phyloP scores from a whole-genome alignment of 1,139 yeast genomes.

The Saccharomyces hybrid region DNA sequence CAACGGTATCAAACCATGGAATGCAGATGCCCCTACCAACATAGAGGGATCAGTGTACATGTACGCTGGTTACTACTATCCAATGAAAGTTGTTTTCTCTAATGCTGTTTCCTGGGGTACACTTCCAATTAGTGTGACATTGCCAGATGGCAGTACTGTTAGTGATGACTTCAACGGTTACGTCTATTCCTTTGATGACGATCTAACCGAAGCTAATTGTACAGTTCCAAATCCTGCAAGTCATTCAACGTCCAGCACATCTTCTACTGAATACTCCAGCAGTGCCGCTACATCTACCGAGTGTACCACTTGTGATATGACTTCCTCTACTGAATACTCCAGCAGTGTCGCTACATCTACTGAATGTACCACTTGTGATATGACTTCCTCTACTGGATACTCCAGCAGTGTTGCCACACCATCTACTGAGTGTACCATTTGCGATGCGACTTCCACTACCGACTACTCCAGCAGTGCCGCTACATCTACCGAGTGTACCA shows the following conservation, averaged over 20 bases:
- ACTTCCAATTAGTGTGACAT: background rate
- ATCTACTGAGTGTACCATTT: background rate
- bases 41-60: slow-evolving; percentile 1
- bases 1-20: slow-evolving; percentile 8
- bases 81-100: slow-evolving; percentile 24
- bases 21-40: background rate
- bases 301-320: no score
- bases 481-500: background rate
- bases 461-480: background rate
- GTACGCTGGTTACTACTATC: slow-evolving; percentile 20
- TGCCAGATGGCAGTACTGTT: background rate
- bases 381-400: no score
- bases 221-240: background rate
- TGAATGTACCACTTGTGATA: no score
- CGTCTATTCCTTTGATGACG: background rate
- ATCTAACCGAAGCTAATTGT: background rate
- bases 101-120: background rate
- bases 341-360: no score
- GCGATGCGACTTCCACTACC: background rate
- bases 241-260: background rate
- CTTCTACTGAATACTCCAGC: background rate
- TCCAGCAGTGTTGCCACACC: no score
- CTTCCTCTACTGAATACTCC: no score
- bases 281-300: no score
- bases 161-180: background rate